These are phyloP conservation scores for Ormosia semicastrata DNA, from an alignment of 306 rosid species.

Conservation along the genomic window DNA sequence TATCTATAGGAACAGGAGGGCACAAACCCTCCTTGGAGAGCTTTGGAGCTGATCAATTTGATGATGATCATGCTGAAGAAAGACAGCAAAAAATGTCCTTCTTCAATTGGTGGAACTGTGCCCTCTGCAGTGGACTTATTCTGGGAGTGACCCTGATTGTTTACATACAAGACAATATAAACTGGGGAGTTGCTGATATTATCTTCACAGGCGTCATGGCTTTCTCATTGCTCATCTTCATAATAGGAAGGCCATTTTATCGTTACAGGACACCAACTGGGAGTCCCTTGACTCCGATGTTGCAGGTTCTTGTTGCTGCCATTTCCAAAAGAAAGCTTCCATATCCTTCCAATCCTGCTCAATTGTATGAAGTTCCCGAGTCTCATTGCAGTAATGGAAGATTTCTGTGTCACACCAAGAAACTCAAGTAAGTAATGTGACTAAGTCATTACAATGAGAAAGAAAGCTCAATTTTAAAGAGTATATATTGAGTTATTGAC, in stretches of 20 bases:
- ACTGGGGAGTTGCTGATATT: constrained; percentile 78
- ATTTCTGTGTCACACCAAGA: constrained; percentile 68
- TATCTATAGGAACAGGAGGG: constrained; percentile 88
- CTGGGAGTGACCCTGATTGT: constrained; percentile 84
- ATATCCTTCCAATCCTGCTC: constrained; percentile 54
- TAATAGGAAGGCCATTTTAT: constrained; percentile 64
- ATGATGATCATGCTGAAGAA: constrained; percentile 66
- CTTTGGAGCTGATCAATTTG: constrained; percentile 95
- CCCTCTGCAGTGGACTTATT: constrained; percentile 72
- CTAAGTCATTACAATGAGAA: background rate
- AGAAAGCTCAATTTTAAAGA: background rate
- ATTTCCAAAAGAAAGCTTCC: constrained; percentile 62
- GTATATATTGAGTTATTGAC: background rate
- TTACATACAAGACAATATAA: constrained; percentile 71
- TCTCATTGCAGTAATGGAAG: constrained; percentile 39
- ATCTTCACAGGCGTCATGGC: constrained; percentile 69
- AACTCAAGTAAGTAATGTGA: constrained; percentile 60
- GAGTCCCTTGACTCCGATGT: constrained; percentile 92
- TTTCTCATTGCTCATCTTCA: constrained; percentile 61
- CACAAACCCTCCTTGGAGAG: constrained; percentile 91
- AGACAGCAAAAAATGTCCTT: constrained; percentile 83
- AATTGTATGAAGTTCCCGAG: constrained; percentile 58
- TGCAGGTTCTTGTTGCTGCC: constrained; percentile 88
- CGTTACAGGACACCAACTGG: constrained; percentile 66
- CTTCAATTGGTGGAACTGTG: constrained; percentile 96